Base-by-base conservation (phyloP, 1,284 basidiomycete species). In the Grifola frondosa region DNA sequence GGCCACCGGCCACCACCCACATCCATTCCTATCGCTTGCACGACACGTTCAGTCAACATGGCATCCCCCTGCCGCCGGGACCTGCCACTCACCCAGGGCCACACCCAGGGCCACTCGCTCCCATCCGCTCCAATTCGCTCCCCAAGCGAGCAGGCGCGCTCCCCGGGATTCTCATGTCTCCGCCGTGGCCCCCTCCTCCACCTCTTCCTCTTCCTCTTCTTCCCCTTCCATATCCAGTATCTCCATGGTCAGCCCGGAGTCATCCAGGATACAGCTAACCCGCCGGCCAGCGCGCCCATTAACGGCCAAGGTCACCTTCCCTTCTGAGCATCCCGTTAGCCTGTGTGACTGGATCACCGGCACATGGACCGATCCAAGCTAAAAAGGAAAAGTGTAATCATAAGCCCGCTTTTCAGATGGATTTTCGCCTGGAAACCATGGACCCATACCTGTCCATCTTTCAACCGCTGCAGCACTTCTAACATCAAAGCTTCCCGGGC, bases 221-320 rank as follows among this genome's bases (percentile, higher is more conserved):
- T 78, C 77, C 39, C 76, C 83, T 67, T 88, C 88, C 67, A 91
- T 72, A 70, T 91, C 88, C 56, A 90, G 68, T 40, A 83, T 74
- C 68, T 91, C 86, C 69, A 88, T 61, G 48, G 66, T 67, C 51
- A 67, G 70, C 50, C 84, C 84, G 38, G 70, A 69, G 46, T 62
- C 67, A 60, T 85, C 84, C 61, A 90, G 61, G 44, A 89, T 75
- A 61, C 86, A 88, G 13, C 79, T 85, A 40, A 88, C 80, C 59
- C 84, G 72, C 56, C 88, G 80, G 48, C 85, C 84, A 9, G 65
- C 68, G 59, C 81, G 71, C 46, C 88, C 88, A 60, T 91, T 91
- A 58, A 88, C 74, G 37, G 84, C 80, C 54, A 89, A 65, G 31
- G 70, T 74, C 45, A 80, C 77, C 21, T 63, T 63, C 48, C 78